Evolutionary conservation across 306 rosid species (phyloP).

Genomic region (Lithocarpus polystachyus): DNA sequence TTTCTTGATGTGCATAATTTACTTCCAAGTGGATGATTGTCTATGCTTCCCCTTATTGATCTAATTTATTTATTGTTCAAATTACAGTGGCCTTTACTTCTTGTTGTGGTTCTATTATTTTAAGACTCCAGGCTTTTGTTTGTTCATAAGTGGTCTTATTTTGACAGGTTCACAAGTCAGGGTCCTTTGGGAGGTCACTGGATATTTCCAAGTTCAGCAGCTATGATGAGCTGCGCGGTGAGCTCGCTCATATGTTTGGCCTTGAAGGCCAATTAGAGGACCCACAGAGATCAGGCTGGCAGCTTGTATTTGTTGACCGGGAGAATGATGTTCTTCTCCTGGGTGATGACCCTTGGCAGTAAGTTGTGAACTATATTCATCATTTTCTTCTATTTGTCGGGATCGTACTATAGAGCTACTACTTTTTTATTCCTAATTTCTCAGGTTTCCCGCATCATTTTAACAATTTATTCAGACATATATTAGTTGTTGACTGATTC

Average conservation of each 20-base stretch:
- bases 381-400: neutral
- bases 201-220: conserved; percentile 75
- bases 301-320: conserved; percentile 97
- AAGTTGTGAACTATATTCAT: conserved; percentile 6
- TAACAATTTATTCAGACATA: neutral
- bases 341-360: conserved; percentile 74
- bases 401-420: neutral
- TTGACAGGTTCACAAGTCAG: conserved; percentile 50
- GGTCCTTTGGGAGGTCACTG: conserved; percentile 62
- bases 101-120: neutral
- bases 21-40: neutral
- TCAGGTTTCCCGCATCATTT: neutral
- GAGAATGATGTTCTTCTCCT: conserved; percentile 94
- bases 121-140: neutral
- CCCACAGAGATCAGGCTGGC: conserved; percentile 99
- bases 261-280: conserved; percentile 85
- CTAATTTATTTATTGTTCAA: neutral
- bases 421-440: neutral
- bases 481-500: neutral
- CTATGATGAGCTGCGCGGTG: conserved; percentile 80
- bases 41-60: neutral
- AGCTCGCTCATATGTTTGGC: conserved; percentile 83
- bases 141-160: neutral
- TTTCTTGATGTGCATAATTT: neutral
- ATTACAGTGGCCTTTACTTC: neutral